These are phyloP conservation scores for Aspergillus ruber DNA, from an alignment of 2,329 filamentous ascomycete species.

Conservation along the genomic window DNA sequence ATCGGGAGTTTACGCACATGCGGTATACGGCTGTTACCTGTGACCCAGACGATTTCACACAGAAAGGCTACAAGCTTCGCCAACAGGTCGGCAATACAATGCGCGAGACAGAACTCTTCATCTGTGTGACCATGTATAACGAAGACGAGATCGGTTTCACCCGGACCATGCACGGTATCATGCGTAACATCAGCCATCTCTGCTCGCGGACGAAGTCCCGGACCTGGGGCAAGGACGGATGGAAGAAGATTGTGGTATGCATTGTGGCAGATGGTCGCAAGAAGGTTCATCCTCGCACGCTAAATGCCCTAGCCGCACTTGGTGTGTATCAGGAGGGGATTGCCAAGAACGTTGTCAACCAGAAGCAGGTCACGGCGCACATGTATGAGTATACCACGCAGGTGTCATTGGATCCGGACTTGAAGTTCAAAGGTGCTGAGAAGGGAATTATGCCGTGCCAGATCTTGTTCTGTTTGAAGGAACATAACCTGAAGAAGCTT, in stretches of 20 bases:
- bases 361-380: conserved; percentile 89
- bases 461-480: conserved; percentile 97
- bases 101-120: conserved; percentile 90
- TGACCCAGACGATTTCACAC: conserved; percentile 88
- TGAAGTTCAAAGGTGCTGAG: conserved; percentile 98
- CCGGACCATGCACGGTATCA: conserved; percentile 95
- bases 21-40: conserved; percentile 98
- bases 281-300: conserved; percentile 85
- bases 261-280: conserved; percentile 91
- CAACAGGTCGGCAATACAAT: conserved; percentile 79
- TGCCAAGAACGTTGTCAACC: conserved; percentile 96
- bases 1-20: conserved; percentile 97
- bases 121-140: conserved; percentile 98
- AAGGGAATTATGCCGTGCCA: conserved; percentile 98
- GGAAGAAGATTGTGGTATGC: conserved; percentile 98
- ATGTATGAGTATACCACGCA: conserved; percentile 99
- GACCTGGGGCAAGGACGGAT: conserved; percentile 94
- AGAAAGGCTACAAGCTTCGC: conserved; percentile 82
- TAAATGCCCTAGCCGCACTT: conserved; percentile 92
- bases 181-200: conserved; percentile 97
- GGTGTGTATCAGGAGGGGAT: conserved; percentile 98
- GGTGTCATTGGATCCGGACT: conserved; percentile 86
- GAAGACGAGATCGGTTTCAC: conserved; percentile 96
- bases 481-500: conserved; percentile 94
- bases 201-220: conserved; percentile 86